phyloP scores from a whole-genome alignment of 2,329 filamentous ascomycete species.

The Calonectria honghensis region DNA sequence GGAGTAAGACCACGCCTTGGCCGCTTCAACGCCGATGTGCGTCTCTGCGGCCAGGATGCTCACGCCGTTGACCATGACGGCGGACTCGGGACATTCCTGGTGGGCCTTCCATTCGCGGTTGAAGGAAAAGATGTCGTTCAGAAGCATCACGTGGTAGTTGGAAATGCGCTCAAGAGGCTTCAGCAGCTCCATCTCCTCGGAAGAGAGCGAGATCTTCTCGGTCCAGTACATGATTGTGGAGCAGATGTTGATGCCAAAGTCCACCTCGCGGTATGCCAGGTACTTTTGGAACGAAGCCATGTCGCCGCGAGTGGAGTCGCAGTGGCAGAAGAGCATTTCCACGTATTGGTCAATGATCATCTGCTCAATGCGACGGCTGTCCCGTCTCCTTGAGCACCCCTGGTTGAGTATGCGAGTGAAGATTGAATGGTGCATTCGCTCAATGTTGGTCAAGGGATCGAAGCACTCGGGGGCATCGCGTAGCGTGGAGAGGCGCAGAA shows the following conservation, averaged over 20 bases:
- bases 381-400: background rate
- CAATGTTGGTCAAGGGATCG: constrained; percentile 38
- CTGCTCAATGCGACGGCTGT: constrained; percentile 11
- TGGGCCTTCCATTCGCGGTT: constrained; percentile 37
- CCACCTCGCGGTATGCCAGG: constrained; percentile 34
- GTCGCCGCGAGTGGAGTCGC: constrained; percentile 32
- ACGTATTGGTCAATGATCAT: constrained; percentile 39
- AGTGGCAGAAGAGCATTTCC: constrained; percentile 42
- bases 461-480: constrained; percentile 38
- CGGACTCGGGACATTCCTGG: constrained; percentile 28
- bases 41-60: constrained; percentile 38
- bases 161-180: constrained; percentile 35
- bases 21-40: constrained; percentile 37
- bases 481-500: constrained; percentile 31
- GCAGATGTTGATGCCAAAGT: constrained; percentile 44
- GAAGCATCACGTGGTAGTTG: constrained; percentile 42
- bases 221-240: constrained; percentile 41
- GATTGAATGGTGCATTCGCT: constrained; percentile 39
- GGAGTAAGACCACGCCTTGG: constrained; percentile 36
- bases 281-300: constrained; percentile 38
- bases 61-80: constrained; percentile 39
- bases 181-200: constrained; percentile 18
- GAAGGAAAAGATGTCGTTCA: constrained; percentile 44
- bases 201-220: constrained; percentile 27
- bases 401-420: constrained; percentile 37